Base-by-base conservation (phyloP, 1,139 yeast species). In the Taphrina betulina region DNA sequence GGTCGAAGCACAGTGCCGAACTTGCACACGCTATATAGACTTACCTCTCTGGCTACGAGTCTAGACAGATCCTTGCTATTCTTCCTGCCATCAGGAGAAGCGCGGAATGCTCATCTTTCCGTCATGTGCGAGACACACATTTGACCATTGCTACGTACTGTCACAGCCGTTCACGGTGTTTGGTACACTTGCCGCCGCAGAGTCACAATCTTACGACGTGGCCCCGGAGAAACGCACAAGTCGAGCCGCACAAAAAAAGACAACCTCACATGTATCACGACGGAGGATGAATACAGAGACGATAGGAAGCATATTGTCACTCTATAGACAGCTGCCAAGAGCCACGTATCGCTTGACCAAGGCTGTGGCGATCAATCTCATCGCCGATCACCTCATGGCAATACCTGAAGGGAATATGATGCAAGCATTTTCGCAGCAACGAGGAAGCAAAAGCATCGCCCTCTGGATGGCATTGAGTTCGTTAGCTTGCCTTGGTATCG, bases 101-200 rank as follows among this genome's bases (percentile, higher is more conserved):
- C n/a, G n/a, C n/a, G n/a, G n/a, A n/a, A n/a, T n/a, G n/a, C n/a
- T n/a, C n/a, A n/a, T n/a, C n/a, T n/a, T n/a, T n/a, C n/a, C n/a
- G n/a, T n/a, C n/a, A n/a, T n/a, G n/a, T n/a, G n/a, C n/a, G n/a
- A n/a, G n/a, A n/a, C n/a, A n/a, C n/a, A n/a, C n/a, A n/a, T n/a
- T n/a, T n/a, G n/a, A n/a, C n/a, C n/a, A n/a, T n/a, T n/a, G n/a
- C n/a, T n/a, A n/a, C n/a, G n/a, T n/a, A n/a, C n/a, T n/a, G n/a
- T n/a, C n/a, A 3, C 48, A 43, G 29, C 48, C 48, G 10, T 43
- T 29, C 38, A 5, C 36, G 16, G 17, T 43, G 12, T 31, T 31
- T 20, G 48, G 48, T 3, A 43, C 48, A 8, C 17, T 43, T n/a
- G 23, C 48, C n/a, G 31, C 31, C 12, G 48, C 48, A 17, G 48